Conservation (phyloP, 2,329 filamentous ascomycete genomes). For the Sporothrix inflata region DNA sequence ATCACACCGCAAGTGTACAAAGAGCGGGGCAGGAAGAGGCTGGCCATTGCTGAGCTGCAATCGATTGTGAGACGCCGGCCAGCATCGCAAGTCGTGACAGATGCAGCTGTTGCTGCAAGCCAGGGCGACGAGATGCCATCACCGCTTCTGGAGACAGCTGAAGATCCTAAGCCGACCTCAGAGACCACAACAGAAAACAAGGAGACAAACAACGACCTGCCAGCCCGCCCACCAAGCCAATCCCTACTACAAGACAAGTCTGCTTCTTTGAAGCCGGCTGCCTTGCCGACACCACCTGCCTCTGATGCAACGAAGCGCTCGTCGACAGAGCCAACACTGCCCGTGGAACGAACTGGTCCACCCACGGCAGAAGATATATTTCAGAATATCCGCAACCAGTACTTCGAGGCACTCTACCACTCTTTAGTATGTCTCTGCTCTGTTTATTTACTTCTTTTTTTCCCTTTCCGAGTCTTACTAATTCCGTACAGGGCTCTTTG, state of each 20-base stretch:
- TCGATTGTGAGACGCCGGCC: conserved; percentile 60
- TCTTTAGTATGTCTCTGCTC: conserved; percentile 55
- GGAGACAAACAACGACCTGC: not conserved
- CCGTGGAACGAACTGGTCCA: conserved; percentile 34
- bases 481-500: conserved; percentile 63
- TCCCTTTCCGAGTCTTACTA: conserved; percentile 30
- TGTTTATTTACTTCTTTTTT: conserved; percentile 24
- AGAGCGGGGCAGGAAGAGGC: conserved; percentile 57
- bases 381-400: conserved; percentile 60
- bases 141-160: not conserved
- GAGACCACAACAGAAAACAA: not conserved
- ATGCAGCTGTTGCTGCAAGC: conserved; percentile 37
- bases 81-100: conserved; percentile 50
- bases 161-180: not conserved
- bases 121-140: not conserved
- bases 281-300: conserved; percentile 26
- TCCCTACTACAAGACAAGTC: not conserved
- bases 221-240: conserved; percentile 19
- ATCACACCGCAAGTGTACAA: conserved; percentile 53
- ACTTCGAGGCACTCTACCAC: conserved; percentile 64
- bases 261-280: not conserved
- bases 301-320: conserved; percentile 22
- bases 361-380: conserved; percentile 58
- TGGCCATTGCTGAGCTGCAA: conserved; percentile 66
- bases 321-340: not conserved